Percentiles rank a stretch among this genome's conserved stretches.
These are phyloP conservation scores for Tirmania nivea DNA, from an alignment of 495 filamentous ascomycete species.

Conservation along the genomic window DNA sequence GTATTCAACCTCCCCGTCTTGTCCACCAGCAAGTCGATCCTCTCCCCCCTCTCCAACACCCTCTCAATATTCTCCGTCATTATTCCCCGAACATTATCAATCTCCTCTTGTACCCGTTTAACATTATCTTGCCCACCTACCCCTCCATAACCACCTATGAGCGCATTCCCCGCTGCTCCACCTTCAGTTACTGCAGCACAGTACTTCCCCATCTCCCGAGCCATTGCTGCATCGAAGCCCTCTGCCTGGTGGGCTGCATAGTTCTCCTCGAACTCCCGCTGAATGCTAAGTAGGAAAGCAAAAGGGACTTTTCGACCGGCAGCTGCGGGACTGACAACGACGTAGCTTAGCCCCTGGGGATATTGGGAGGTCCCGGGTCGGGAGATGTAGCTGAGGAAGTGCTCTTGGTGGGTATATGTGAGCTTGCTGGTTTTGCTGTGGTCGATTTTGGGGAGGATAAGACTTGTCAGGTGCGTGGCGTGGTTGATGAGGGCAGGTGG, in stretches of 20 bases:
- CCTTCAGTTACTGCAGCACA: conserved; percentile 4
- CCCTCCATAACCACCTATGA: conserved; percentile 33
- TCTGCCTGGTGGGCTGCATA: conserved; percentile 39
- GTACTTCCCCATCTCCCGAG: conserved; percentile 59
- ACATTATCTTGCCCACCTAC: conserved; percentile 46
- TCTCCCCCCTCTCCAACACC: conserved; percentile 83
- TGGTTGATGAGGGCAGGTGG: conserved; percentile 47
- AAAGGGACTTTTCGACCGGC: conserved; percentile 77
- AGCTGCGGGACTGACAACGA: conserved; percentile 55
- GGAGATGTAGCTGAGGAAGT: conserved; percentile 92
- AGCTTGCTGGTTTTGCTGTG: conserved; percentile 67
- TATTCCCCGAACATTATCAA: conserved; percentile 79
- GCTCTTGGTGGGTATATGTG: conserved; percentile 73
- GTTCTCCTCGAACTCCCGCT: conserved; percentile 60
- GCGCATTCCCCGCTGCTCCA: conserved; percentile 32
- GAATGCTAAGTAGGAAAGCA: conserved; percentile 78
- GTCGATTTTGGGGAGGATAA: conserved; percentile 87
- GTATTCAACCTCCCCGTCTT: conserved; percentile 62
- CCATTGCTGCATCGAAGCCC: conserved; percentile 55
- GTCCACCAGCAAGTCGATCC: conserved; percentile 87
- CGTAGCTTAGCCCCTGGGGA: conserved; percentile 61
- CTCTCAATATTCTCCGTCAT: conserved; percentile 99
- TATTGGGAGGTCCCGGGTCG: conserved; percentile 45
- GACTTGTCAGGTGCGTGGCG: conserved; percentile 64
- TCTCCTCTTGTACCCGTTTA: conserved; percentile 59